Conservation (phyloP, 352 stramenopile species). For the Pythium aphanidermatum region DNA sequence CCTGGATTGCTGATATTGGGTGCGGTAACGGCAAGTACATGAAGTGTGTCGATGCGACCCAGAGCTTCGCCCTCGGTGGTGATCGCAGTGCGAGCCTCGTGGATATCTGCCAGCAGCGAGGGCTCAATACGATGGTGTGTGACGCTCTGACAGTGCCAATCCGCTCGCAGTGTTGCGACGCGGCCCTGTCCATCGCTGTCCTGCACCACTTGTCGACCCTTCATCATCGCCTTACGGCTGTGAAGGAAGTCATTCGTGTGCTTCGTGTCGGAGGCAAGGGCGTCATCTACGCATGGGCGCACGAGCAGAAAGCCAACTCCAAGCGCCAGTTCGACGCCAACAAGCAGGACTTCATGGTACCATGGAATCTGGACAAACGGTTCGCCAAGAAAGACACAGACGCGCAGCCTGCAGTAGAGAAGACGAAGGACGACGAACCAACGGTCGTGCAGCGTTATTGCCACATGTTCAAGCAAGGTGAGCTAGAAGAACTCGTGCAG, state of each 20-base stretch:
- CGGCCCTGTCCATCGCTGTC: slow-evolving; percentile 78
- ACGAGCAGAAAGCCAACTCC: slow-evolving; percentile 76
- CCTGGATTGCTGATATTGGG: slow-evolving; percentile 73
- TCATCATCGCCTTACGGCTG: slow-evolving; percentile 55
- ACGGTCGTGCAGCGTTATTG: slow-evolving; percentile 83
- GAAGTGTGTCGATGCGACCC: slow-evolving; percentile 55
- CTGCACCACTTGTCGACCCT: slow-evolving; percentile 80
- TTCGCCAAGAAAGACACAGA: slow-evolving; percentile 13
- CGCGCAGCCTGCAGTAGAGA: slow-evolving; percentile 5
- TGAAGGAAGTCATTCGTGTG: slow-evolving; percentile 75
- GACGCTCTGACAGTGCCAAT: slow-evolving; percentile 73
- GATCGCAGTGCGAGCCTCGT: slow-evolving; percentile 64
- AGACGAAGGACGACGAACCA: slow-evolving; percentile 12
- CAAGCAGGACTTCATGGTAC: slow-evolving; percentile 84
- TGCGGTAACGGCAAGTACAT: slow-evolving; percentile 89
- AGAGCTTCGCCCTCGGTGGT: slow-evolving; percentile 50
- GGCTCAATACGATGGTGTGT: slow-evolving; percentile 67
- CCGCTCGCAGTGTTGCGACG: slow-evolving; percentile 66
- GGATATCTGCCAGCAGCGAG: slow-evolving; percentile 49
- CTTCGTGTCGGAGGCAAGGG: slow-evolving; percentile 57
- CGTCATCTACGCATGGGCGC: slow-evolving; percentile 84
- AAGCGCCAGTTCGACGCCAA: slow-evolving; percentile 62
- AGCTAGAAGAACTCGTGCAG: slow-evolving; percentile 60
- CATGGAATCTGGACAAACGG: slow-evolving; percentile 82
- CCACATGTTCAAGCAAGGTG: slow-evolving; percentile 86